Base-by-base conservation (phyloP, 208 protist genomes). In the Leishmania tropica region DNA sequence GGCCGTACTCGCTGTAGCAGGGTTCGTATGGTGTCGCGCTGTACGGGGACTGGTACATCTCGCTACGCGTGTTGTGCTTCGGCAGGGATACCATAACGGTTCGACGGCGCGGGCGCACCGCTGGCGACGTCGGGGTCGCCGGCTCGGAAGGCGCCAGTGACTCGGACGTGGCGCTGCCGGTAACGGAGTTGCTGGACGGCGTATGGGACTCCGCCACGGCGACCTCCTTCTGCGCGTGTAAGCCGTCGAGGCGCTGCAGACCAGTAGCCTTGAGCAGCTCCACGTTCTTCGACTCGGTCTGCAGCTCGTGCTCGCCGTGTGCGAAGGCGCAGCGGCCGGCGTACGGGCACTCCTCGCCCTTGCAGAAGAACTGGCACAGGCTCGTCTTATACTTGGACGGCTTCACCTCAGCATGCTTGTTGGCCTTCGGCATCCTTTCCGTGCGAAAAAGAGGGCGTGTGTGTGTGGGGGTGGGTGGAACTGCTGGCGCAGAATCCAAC, bases 331-430 rank as follows among this genome's bases (percentile, higher is more conserved):
- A 97, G 75, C 88, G 90, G n/a, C 35, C 71, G 1, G 86, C 90
- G 76, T 91, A 97, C 0, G 92, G 91, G 84, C 94, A 97, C 71
- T 88, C 85, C 78, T 90, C 81, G 40, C 88, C 80, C 58, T 88
- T 87, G 6, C 84, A 8, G 68, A 88, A 97, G 86, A 89, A 94
- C 73, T 94, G 89, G 87, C 94, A 97, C 8, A 96, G 74, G 47
- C 82, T 83, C 17, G 94, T 97, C 85, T 95, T 95, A 87, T 89
- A 97, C 83, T 97, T 97, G 71, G 91, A 95, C n/a, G 92, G 94
- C 83, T 97, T 96, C 47, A 97, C 91, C 74, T 95, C 90, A 13
- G 84, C 92, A 58, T 85, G 81, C 45, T 89, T 87, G 84, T 85
- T 89, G 37, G 76, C 78, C 80, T 89, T 88, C 19, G 85, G 75